These are phyloP conservation scores for Trametes cinnabarina DNA, from an alignment of 768 basidiomycete genomes.

Conservation along the genomic window DNA sequence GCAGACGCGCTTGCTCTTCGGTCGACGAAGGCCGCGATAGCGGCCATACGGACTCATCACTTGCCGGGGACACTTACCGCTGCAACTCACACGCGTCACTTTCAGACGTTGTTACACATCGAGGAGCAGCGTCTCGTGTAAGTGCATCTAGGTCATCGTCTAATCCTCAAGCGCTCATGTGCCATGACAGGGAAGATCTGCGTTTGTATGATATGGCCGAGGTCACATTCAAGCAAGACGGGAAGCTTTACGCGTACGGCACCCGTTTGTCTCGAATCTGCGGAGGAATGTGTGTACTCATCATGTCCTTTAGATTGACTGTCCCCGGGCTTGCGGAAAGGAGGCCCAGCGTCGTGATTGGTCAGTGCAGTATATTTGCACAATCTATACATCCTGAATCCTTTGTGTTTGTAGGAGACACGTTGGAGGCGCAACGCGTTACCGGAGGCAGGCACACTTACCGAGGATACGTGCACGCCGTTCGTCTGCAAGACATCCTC, in stretches of 20 bases:
- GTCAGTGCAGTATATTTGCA: conserved; percentile 22
- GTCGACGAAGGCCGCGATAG: not conserved
- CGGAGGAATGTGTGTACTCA: no score
- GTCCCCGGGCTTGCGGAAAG: conserved; percentile 59
- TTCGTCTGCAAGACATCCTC: conserved; percentile 41
- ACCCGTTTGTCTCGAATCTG: no score
- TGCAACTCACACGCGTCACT: conserved; percentile 43
- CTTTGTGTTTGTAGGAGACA: no score
- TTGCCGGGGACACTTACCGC: conserved; percentile 42
- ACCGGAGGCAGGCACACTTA: conserved; percentile 28
- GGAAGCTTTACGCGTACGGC: conserved; percentile 45
- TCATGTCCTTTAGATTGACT: conserved; percentile 37
- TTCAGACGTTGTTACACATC: conserved; percentile 54
- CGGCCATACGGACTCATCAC: conserved; percentile 11
- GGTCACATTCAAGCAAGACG: conserved; percentile 34
- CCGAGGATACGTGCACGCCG: conserved; percentile 48
- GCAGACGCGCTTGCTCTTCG: not conserved
- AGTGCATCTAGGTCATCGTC: no score
- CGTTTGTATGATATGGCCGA: conserved; percentile 38
- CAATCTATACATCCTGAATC: no score
- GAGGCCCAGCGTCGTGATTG: conserved; percentile 56
- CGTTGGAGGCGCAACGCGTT: conserved; percentile 13
- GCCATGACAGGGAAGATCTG: conserved; percentile 33
- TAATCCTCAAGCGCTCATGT: no score
- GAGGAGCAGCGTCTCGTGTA: conserved; percentile 40